Base-by-base conservation (phyloP, 2,329 filamentous ascomycete species). In the Fusarium acutatum region DNA sequence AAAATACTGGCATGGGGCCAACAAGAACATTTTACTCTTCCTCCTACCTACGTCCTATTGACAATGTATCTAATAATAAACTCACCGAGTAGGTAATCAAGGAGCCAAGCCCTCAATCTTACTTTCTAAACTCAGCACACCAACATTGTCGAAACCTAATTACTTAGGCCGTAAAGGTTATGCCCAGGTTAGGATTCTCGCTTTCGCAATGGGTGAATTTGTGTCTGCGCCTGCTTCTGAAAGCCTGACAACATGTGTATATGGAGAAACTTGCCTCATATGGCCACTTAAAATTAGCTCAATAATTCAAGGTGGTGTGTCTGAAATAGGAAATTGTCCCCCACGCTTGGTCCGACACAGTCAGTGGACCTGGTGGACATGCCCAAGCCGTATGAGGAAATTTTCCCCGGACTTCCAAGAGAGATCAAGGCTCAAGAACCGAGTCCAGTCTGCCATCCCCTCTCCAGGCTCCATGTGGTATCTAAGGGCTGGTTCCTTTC, bases 191-290 rank as follows among this genome's bases (percentile, higher is more conserved):
- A 18, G 35, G 35, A 37, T 10, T 9, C 18, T 37, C 35, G 17
- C 17, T 9, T 30, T 30, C 7, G 17, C 9, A 11, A 18, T 18
- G 18, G 35, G 18, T 37, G 10, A 37, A 37, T 44, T 22, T 0
- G 15, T 7, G 20, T 15, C 20, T 47, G 4, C 15, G 26, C 4
- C 20, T 7, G 15, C n/a, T 10, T 24, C 26, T 22, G 14, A 9
- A 15, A 22, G 0, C 4, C n/a, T 15, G 3, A 47, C 20, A 7
- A 6, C 4, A 7, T 4, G 13, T n/a, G 10, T 18, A 9, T 2
- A 32, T n/a, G 30, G 30, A 9, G 47, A 7, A 24, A 34, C 47
- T 50, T 50, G 15, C 47, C 47, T n/a, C 4, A 1, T 24, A 5
- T 34, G 47, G 47, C 20, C 4, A 32, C 15, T 24, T 10, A 13